These are phyloP conservation scores for Thecaphora thlaspeos DNA, from an alignment of 1,284 basidiomycete genomes.

Conservation along the genomic window DNA sequence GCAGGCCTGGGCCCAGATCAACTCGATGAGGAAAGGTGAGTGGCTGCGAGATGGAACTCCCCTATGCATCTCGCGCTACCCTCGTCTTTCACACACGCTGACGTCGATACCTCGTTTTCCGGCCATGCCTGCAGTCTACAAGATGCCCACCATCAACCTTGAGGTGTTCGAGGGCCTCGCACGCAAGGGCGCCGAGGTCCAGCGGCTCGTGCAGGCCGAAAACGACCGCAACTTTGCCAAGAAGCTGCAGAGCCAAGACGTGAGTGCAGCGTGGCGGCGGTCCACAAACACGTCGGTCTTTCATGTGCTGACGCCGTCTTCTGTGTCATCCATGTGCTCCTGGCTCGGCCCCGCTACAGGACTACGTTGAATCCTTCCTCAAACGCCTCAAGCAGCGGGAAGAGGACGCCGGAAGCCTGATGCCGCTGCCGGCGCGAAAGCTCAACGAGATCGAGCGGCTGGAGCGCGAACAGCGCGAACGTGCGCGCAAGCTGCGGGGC, in stretches of 20 bases:
- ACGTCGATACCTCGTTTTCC: too few relatives aligned
- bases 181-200: slow-evolving; percentile 15
- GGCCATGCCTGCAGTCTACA: too few relatives aligned
- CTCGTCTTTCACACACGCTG: too few relatives aligned
- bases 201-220: slow-evolving; percentile 25
- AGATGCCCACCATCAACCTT: not conserved
- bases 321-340: too few relatives aligned
- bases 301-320: too few relatives aligned
- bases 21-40: too few relatives aligned
- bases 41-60: too few relatives aligned
- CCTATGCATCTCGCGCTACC: too few relatives aligned
- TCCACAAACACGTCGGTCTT: too few relatives aligned
- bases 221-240: slow-evolving; percentile 4
- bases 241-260: not conserved
- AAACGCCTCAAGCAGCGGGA: slow-evolving; percentile 12
- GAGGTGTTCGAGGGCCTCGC: slow-evolving; percentile 20
- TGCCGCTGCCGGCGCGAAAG: slow-evolving; percentile 25
- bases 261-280: too few relatives aligned
- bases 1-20: too few relatives aligned
- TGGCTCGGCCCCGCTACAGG: not conserved
- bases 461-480: slow-evolving; percentile 11
- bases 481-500: slow-evolving; percentile 22
- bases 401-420: slow-evolving; percentile 16
- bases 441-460: slow-evolving; percentile 26
- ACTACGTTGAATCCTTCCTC: slow-evolving; percentile 1